Evolutionary conservation across 2,329 filamentous ascomycete species (phyloP), one percentile per base, ranked within the genome.

Genomic region (Graphilbum ipis-grandicollis): DNA sequence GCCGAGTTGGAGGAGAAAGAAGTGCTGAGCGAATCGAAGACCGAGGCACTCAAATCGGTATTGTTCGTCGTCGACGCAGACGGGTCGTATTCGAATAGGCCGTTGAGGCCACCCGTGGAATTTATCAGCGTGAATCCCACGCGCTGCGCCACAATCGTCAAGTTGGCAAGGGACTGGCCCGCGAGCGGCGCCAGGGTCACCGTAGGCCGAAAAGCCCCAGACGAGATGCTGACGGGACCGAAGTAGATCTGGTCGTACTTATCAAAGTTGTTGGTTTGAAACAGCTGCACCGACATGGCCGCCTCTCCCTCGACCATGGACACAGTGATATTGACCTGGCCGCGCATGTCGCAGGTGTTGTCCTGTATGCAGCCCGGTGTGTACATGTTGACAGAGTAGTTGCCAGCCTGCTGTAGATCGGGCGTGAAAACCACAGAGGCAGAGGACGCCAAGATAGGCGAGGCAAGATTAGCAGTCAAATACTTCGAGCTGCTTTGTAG

Each of bases 211-310:
- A 94, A 94, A 17, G 68, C 69, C 43, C 60, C 62, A 9, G 71
- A 77, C 37, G 70, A 75, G 37, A 76, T 75, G 51, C 96, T 84
- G 37, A 98, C 74, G 45, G 75, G 75, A 33, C 86, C 90, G 45
- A 78, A 79, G 57, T 85, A 93, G 40, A 98, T 75, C 46, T 82
- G 76, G 52, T 98, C 90, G 51, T 93, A 96, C 56, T 98, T 98
- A 62, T 96, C 88, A 54, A 78, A 92, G 52, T 92, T 71, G 58
- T 98, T 98, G 15, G 86, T 93, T 56, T 98, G 90, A 52, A 71
- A 92, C 8, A 94, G 60, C 31, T 43, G 41, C 9, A 44, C 36
- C 1, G 70, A 66, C 1, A 65, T 71, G 21, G 71, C 66, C 39
- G 75, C 64, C 5, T 69, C 62, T 26, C 55, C 52, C 35, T 44